These are phyloP conservation scores for Wickerhamiella sorbophila DNA, from an alignment of 805 yeast species.

Conservation along the genomic window DNA sequence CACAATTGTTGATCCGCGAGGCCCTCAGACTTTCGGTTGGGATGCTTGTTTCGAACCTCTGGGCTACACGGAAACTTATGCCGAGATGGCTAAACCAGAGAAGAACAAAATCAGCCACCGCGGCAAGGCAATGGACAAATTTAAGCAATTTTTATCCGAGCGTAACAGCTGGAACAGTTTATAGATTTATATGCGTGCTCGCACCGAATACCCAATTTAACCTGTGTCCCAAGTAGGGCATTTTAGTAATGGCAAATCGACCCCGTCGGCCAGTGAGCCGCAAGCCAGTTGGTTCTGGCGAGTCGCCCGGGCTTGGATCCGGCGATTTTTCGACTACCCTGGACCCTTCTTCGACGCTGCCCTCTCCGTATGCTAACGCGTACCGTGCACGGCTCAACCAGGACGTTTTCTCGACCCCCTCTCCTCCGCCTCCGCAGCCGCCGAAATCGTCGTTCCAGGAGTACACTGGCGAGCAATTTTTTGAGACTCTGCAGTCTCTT, in stretches of 20 bases:
- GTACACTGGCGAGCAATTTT: background rate
- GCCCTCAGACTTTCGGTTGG: conserved; percentile 84
- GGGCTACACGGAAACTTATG: conserved; percentile 60
- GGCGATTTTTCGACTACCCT: background rate
- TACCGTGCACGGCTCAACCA: background rate
- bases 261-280: conserved; percentile 1
- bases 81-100: conserved; percentile 65
- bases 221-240: background rate
- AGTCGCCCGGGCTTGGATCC: background rate
- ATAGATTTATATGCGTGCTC: background rate
- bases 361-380: background rate
- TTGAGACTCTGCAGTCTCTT: background rate
- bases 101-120: conserved; percentile 85
- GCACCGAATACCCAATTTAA: background rate
- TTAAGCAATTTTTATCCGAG: conserved; percentile 37
- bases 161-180: background rate
- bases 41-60: conserved; percentile 79
- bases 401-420: background rate
- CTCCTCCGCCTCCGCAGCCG: background rate
- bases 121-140: conserved; percentile 62
- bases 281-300: conserved; percentile 1
- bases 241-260: background rate
- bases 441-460: background rate
- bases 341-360: background rate
- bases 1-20: conserved; percentile 58